Conservation (phyloP, 108 stramenopile species). For the Pseudonitzschia multistriata region DNA sequence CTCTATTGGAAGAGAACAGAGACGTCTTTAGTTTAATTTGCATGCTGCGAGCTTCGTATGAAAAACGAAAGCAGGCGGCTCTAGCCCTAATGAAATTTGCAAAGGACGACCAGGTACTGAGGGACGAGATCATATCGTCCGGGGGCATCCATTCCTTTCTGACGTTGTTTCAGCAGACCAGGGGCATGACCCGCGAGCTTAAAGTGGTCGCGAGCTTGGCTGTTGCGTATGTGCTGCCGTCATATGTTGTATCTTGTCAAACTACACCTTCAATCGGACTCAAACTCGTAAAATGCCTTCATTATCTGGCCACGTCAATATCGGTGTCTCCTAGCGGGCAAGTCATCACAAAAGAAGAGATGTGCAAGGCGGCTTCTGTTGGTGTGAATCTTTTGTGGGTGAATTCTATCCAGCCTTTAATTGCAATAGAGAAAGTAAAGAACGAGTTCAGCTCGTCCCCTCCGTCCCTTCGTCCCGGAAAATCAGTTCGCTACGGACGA, state of each 20-base stretch:
- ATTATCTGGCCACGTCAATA: conserved; percentile 35
- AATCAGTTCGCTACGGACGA: conserved; percentile 15
- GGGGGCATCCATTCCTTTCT: conserved; percentile 67
- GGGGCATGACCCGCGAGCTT: conserved; percentile 26
- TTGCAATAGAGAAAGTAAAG: conserved; percentile 19
- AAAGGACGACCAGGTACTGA: conserved; percentile 22
- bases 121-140: conserved; percentile 53
- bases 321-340: conserved; percentile 24
- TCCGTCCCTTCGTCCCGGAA: conserved; percentile 19
- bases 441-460: not conserved
- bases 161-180: conserved; percentile 40
- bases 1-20: conserved; percentile 44
- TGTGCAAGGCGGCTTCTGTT: conserved; percentile 40
- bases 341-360: conserved; percentile 41
- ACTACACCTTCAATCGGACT: conserved; percentile 31
- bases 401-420: conserved; percentile 39
- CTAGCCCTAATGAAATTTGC: conserved; percentile 57
- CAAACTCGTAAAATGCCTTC: conserved; percentile 54
- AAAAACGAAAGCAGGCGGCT: conserved; percentile 40
- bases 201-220: conserved; percentile 52
- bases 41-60: conserved; percentile 46
- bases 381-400: conserved; percentile 55
- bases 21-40: conserved; percentile 62
- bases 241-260: conserved; percentile 37
- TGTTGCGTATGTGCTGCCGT: conserved; percentile 53